Base-by-base conservation (phyloP, 345 rosid genomes). In the Combretum micranthum region DNA sequence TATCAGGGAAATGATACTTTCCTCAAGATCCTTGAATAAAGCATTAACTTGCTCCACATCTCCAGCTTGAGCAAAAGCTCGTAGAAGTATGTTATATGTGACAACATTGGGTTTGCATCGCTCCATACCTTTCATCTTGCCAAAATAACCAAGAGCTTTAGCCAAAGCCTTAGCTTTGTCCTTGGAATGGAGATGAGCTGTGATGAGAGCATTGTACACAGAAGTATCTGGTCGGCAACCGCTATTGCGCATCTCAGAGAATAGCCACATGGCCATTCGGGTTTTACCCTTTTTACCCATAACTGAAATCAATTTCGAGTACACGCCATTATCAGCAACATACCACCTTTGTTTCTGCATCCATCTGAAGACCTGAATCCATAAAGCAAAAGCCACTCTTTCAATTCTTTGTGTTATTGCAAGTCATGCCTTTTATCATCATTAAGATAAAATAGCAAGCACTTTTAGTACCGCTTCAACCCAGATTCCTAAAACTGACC, bases 271-370 rank as follows among this genome's bases (percentile, higher is more conserved):
- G 1, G 96, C 98, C 98, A 88, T 83, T 52, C 96, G 69, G 10
- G 80, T 92, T 69, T 90, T 90, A 43, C 95, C 95, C 55, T 80
- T 85, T 69, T 85, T 90, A 18, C 97, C 95, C 93, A 90, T 87
- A 22, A 83, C 83, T 0, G 97, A 70, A 62, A 87, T 90, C 64
- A 87, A 39, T 69, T 90, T 90, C 0, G 97, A 90, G 63, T 87
- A 90, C 16, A 87, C 74, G 53, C 97, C 97, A 56, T 79, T 90
- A 71, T 90, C 97, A 0, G 96, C 76, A 0, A 88, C 70, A 20
- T 91, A 91, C 98, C 98, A 91, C 0, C 90, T 72, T 49, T 86
- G 98, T 65, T 80, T 91, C 78, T 91, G 98, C 98, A 91, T 91
- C 98, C 98, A 91, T 65, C 98, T 87, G 79, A 87, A 91, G 58